Percentiles rank a stretch among this genome's conserved stretches.
phyloP scores from a whole-genome alignment of 257 asterid species.

The Cinchona pubescens region DNA sequence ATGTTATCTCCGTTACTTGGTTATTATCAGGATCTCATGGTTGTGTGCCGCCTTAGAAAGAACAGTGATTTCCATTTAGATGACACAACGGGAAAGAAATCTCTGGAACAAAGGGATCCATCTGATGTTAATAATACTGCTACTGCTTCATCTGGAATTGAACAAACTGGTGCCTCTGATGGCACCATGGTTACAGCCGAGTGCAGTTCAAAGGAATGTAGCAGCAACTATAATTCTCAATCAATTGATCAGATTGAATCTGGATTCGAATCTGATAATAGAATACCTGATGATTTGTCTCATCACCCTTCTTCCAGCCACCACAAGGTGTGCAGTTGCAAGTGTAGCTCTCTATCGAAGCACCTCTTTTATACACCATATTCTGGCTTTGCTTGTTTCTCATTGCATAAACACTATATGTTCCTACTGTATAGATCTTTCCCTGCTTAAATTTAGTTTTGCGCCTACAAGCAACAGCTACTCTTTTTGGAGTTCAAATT shows the following conservation, averaged over 20 bases:
- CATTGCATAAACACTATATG: neutral
- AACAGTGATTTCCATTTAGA: slow-evolving; percentile 59
- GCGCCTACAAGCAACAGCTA: neutral
- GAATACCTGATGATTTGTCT: slow-evolving; percentile 28
- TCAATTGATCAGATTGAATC: slow-evolving; percentile 50
- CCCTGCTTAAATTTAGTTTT: neutral
- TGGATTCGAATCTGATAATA: slow-evolving; percentile 46
- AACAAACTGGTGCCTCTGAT: slow-evolving; percentile 27
- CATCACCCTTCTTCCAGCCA: slow-evolving; percentile 28
- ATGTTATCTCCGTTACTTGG: neutral
- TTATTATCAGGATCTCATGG: slow-evolving; percentile 57
- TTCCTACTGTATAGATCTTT: neutral
- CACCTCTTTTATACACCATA: neutral
- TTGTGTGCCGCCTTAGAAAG: slow-evolving; percentile 77
- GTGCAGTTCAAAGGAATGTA: slow-evolving; percentile 48
- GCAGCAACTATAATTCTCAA: slow-evolving; percentile 54
- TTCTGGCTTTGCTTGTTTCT: neutral
- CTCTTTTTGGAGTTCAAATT: neutral
- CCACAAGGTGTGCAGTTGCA: slow-evolving; percentile 32
- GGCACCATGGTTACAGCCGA: slow-evolving; percentile 34
- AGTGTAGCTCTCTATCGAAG: neutral
- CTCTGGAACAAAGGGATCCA: slow-evolving; percentile 21
- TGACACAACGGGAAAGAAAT: slow-evolving; percentile 25
- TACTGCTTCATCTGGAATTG: slow-evolving; percentile 34
- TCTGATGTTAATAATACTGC: slow-evolving; percentile 18